Evolutionary conservation across 352 stramenopile genomes (phyloP).

Genomic region (Phytophthora sojae): DNA sequence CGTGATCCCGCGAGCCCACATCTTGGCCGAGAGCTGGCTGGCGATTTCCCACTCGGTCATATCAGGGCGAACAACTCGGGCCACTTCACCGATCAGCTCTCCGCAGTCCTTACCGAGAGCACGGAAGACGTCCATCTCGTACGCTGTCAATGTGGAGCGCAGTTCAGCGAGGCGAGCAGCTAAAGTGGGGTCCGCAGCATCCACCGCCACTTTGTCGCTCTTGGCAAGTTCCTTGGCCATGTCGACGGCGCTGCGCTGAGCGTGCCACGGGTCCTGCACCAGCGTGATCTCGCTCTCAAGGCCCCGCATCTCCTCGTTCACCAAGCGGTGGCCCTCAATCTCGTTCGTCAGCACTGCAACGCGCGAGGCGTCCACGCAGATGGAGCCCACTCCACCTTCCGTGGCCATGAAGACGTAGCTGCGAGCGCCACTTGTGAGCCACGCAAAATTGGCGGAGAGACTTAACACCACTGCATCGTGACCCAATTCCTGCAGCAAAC

Average conservation of each 20-base stretch:
- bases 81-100: slow-evolving; percentile 65
- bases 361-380: slow-evolving; percentile 63
- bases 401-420: slow-evolving; percentile 78
- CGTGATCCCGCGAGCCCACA: slow-evolving; percentile 57
- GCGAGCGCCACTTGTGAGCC: slow-evolving; percentile 65
- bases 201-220: slow-evolving; percentile 45
- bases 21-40: slow-evolving; percentile 43
- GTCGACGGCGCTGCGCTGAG: slow-evolving; percentile 33
- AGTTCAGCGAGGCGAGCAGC: slow-evolving; percentile 44
- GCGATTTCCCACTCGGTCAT: slow-evolving; percentile 71
- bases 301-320: slow-evolving; percentile 73
- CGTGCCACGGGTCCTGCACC: slow-evolving; percentile 66
- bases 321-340: slow-evolving; percentile 75
- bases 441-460: slow-evolving; percentile 73
- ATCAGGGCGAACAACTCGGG: slow-evolving; percentile 45
- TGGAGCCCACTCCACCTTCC: slow-evolving; percentile 64
- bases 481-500: slow-evolving; percentile 48
- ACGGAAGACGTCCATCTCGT: slow-evolving; percentile 69
- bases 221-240: slow-evolving; percentile 50
- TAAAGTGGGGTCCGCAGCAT: slow-evolving; percentile 37
- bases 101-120: slow-evolving; percentile 66
- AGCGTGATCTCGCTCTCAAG: slow-evolving; percentile 53
- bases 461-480: slow-evolving; percentile 64
- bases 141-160: slow-evolving; percentile 53
- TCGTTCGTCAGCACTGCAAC: slow-evolving; percentile 74